Percentiles rank a stretch among this genome's conserved stretches.
phyloP scores from a whole-genome alignment of 1,139 yeast species.

The Protomyces lactucae-debilis region DNA sequence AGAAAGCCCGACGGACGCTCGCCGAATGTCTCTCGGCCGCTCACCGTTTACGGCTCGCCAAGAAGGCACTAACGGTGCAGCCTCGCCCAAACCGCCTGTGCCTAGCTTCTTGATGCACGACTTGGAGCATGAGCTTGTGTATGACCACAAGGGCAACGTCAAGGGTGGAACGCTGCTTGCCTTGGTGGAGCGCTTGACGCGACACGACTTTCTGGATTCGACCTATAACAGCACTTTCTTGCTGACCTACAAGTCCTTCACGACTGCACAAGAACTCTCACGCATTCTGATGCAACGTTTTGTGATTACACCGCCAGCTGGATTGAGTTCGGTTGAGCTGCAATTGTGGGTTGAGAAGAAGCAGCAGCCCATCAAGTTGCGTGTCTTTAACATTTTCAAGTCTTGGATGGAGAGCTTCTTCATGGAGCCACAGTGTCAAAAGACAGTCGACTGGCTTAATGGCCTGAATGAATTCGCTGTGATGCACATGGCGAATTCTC shows the following conservation, averaged over 20 bases:
- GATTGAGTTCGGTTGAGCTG: conserved; percentile 76
- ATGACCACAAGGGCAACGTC: conserved; percentile 66
- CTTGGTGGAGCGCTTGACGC: conserved; percentile 74
- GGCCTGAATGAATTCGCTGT: conserved; percentile 56
- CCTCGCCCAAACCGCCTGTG: conserved; percentile 14
- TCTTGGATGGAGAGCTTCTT: conserved; percentile 70
- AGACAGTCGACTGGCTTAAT: conserved; percentile 21
- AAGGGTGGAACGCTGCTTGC: conserved; percentile 87
- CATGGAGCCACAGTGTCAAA: conserved; percentile 52
- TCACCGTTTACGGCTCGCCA: conserved; percentile 32
- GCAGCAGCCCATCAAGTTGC: conserved; percentile 55
- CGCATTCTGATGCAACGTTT: conserved; percentile 61
- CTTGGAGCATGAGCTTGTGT: conserved; percentile 64
- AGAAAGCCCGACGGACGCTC: not conserved
- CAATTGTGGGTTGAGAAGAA: conserved; percentile 73
- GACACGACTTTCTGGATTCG: conserved; percentile 65
- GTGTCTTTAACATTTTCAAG: conserved; percentile 69
- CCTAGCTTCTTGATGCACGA: conserved; percentile 76
- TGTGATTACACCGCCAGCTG: conserved; percentile 78
- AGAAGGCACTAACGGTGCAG: not conserved
- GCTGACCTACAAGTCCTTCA: conserved; percentile 70
- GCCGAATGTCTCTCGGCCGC: conserved; percentile 35
- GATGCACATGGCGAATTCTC: conserved; percentile 36
- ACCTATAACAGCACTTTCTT: conserved; percentile 67
- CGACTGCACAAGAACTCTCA: conserved; percentile 62